Evolutionary conservation across 345 rosid genomes (phyloP).

Genomic region (Sapria himalayana): DNA sequence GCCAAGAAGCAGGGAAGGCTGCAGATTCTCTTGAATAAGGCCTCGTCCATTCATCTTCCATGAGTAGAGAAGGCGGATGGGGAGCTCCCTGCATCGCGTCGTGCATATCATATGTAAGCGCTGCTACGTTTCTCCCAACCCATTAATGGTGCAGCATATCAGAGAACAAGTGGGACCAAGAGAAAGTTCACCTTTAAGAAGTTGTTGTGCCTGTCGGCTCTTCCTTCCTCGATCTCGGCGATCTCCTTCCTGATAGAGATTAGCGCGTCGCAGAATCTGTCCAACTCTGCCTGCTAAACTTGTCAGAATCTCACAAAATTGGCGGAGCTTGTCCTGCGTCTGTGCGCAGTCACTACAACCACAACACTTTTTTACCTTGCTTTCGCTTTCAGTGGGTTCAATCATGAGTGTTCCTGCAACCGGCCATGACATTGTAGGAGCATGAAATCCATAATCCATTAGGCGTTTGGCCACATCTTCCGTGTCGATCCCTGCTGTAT

Average conservation of each 20-base stretch:
- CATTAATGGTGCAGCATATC: no score
- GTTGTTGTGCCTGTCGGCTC: conserved; percentile 78
- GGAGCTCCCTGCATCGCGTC: conserved; percentile 88
- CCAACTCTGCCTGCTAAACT: conserved; percentile 76
- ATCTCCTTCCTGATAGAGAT: conserved; percentile 95
- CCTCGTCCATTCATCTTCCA: conserved; percentile 88
- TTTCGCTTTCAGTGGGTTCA: conserved; percentile 99
- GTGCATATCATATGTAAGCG: conserved; percentile 6
- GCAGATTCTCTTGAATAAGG: conserved; percentile 89
- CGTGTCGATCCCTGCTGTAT: conserved; percentile 76
- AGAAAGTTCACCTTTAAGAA: conserved; percentile 56
- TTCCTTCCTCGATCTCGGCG: conserved; percentile 76
- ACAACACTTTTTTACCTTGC: conserved; percentile 90
- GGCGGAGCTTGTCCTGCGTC: no score
- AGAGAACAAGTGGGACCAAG: background rate
- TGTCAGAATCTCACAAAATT: no score
- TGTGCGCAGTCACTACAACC: no score
- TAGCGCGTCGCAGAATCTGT: conserved; percentile 87
- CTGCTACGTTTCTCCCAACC: no score
- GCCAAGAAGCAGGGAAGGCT: conserved; percentile 97
- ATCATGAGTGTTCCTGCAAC: conserved; percentile 98
- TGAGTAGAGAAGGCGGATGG: conserved; percentile 94
- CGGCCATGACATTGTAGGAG: conserved; percentile 98
- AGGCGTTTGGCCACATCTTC: conserved; percentile 99
- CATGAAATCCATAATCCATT: conserved; percentile 94